Evolutionary conservation across 1,284 basidiomycete genomes (phyloP), one percentile per base, ranked within the genome.

Genomic region (Lentinula novae-zelandiae): DNA sequence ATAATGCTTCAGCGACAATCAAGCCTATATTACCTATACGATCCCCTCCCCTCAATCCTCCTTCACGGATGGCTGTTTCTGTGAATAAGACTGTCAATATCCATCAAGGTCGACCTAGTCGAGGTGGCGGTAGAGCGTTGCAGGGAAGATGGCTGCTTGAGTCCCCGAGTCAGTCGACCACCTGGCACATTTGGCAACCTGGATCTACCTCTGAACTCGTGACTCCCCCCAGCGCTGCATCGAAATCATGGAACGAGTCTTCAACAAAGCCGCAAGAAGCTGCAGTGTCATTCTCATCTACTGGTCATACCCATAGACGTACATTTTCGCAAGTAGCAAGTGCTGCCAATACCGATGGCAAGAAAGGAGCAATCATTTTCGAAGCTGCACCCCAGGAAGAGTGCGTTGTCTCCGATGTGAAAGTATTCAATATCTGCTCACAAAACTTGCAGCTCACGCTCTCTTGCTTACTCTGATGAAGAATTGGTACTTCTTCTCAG

Each of bases 211-310:
- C 64, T 38, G 62, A 62, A 13, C 12, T 55, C 5, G 10, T 44
- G 7, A 70, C 72, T 7, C 67, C 69, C 4, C 69, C 76, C 0
- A 46, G 12, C 15, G 70, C 73, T 4, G 67, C 76, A 10, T 80
- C 84, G 12, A 84, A 78, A 66, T 86, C 84, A 0, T 87, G 84
- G 81, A 82, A 78, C 42, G 86, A 86, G 60, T 67, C 64, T 34
- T 66, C 67, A 12, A 71, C 64, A 67, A 60, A 38, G 68, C 64
- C 34, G 22, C 54, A 60, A 60, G 71, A 72, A 39, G 65, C 76
- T 3, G 69, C 75, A 1, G 68, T 76, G 2, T 76, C 81, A 2
- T 76, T 79, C 61, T 74, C 78, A 1, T 76, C 80, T 1, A 71
- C 74, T 17, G 77, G 72, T 1, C 67, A 73, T 56, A 15, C 71